Evolutionary conservation across 164 flowering plant genomes (phyloP).

Genomic region (Echeveria elegans): DNA sequence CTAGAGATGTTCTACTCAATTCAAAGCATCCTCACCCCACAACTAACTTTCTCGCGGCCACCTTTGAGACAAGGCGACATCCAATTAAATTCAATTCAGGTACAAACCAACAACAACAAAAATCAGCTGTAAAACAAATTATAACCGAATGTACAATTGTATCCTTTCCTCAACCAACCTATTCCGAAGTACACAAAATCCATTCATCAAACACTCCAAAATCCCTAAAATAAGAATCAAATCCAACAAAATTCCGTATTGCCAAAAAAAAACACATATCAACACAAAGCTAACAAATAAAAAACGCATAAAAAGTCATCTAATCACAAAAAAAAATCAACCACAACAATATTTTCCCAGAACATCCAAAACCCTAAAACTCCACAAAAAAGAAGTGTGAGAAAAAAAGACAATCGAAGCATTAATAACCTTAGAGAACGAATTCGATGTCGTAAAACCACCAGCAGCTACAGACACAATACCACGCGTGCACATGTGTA

Average conservation of each 20-base stretch:
- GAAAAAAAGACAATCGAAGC: not conserved
- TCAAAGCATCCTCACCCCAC: not conserved
- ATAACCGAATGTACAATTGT: too few species aligned
- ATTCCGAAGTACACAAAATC: too few species aligned
- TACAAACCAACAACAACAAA: not conserved
- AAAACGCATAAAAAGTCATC: too few species aligned
- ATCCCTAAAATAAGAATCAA: not conserved
- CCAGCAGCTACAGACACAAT: slow-evolving; percentile 8
- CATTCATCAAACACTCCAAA: too few species aligned
- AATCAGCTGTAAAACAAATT: not conserved
- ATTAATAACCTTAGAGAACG: not conserved
- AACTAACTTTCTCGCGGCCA: too few species aligned
- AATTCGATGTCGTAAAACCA: slow-evolving; percentile 4
- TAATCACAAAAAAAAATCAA: too few species aligned
- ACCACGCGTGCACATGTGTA: slow-evolving; percentile 14
- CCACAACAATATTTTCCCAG: too few species aligned
- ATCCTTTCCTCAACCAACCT: not conserved
- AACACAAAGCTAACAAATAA: too few species aligned
- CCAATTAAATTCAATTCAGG: not conserved
- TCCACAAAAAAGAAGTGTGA: too few species aligned
- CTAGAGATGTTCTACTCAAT: too few species aligned
- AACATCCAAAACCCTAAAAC: too few species aligned
- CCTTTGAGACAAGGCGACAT: not conserved
- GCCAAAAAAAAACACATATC: not conserved
- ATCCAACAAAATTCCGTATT: not conserved